A percentile compares a stretch with the other conserved stretches of the same genome.
These are phyloP conservation scores for Hippophae gyantsensis DNA, from an alignment of 306 rosid genomes.

Conservation along the genomic window DNA sequence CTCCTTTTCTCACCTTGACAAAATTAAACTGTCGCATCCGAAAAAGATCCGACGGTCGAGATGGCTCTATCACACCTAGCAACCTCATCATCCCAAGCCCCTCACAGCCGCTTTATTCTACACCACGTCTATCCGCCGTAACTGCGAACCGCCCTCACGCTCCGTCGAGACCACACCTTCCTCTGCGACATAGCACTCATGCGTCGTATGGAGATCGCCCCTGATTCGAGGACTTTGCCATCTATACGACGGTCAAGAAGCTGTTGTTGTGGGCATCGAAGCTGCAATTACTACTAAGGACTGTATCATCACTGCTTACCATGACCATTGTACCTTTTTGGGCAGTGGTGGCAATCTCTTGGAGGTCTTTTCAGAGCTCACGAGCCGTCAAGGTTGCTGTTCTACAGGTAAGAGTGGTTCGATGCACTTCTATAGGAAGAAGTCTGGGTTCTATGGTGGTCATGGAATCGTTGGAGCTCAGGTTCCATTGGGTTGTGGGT, in stretches of 20 bases:
- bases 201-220: constrained; percentile 94
- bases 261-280: constrained; percentile 81
- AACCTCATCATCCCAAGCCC: constrained; percentile 33
- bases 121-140: constrained; percentile 33
- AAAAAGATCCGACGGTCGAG: constrained; percentile 16
- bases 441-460: constrained; percentile 66
- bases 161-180: constrained; percentile 51
- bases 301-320: constrained; percentile 67
- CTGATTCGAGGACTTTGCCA: constrained; percentile 94
- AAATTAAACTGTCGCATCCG: too few species aligned
- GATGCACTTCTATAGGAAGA: constrained; percentile 84
- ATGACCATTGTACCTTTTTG: constrained; percentile 72
- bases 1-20: not conserved
- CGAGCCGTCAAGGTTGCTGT: constrained; percentile 69
- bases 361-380: constrained; percentile 56
- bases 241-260: constrained; percentile 91
- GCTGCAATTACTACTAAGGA: constrained; percentile 59
- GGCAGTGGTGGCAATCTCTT: constrained; percentile 70
- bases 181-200: constrained; percentile 65
- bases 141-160: constrained; percentile 64
- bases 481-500: constrained; percentile 73
- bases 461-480: constrained; percentile 98
- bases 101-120: constrained; percentile 29
- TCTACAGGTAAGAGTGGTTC: constrained; percentile 88
- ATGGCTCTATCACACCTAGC: constrained; percentile 57